Base-by-base conservation (phyloP, 768 basidiomycete genomes). In the Boletus sp. region DNA sequence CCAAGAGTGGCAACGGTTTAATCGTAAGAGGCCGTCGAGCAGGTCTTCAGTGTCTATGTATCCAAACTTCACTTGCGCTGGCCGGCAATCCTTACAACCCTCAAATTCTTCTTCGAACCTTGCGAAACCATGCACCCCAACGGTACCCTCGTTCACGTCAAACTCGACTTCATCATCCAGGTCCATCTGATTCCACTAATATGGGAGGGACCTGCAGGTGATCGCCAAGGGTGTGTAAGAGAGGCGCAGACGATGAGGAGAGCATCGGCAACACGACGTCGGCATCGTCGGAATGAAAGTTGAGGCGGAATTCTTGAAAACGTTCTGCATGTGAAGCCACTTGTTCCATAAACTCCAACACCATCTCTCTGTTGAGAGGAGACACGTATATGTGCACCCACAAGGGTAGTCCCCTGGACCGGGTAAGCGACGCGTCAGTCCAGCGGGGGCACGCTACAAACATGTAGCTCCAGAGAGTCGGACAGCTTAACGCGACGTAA, bases 391-490 rank as follows among this genome's bases (percentile, higher is more conserved):
- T 24, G 47, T 17, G 20, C n/a, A 53, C 33, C 24, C 33, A 28
- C 33, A 52, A 35, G 24, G 52, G 48, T 35, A 52, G 17, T 18
- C 14, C 17, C 28, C 51, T 35, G 33, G 54, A 53, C n/a, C 50
- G 51, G 30, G 17, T n/a, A 18, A 55, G 30, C 36, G 6, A n/a
- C 24, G 1, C 37, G 0, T 53, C 36, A 4, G 53, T 54, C 53
- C 53, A 52, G 1, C 18, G 7, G 15, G 37, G 36, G 10, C 18
- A 39, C 15, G 12, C 50, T 24, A 55, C 17, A 28, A 53, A 55
- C 54, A 55, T n/a, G 30, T 53, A 47, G 29, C 30, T 24, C 54
- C 54, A 55, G 30, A 55, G 50, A 5, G 17, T 33, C 15, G 50
- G 50, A 33, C 14, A 40, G 14, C 30, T 20, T 9, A 54, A 54